Evolutionary conservation across 768 basidiomycete species (phyloP).

Genomic region (Naganishia antarctica): DNA sequence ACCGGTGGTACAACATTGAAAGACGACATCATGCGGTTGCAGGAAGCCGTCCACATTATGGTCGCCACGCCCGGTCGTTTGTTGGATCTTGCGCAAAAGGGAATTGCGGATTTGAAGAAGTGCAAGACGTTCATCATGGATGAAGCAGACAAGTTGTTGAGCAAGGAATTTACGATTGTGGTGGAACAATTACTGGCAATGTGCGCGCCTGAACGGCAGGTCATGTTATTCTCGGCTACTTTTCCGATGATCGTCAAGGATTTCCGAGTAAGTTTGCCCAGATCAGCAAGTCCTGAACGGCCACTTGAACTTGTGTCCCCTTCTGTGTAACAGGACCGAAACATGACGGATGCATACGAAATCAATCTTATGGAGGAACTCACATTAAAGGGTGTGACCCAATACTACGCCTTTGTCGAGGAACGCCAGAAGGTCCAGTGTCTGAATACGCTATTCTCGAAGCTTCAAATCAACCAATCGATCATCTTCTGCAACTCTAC

Average conservation of each 20-base stretch:
- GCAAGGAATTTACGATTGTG: constrained; percentile 94
- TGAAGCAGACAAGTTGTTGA: constrained; percentile 95
- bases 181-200: constrained; percentile 91
- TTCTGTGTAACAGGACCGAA: constrained; percentile 43
- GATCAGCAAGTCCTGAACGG: background rate
- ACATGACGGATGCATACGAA: constrained; percentile 92
- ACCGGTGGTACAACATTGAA: constrained; percentile 97
- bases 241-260: constrained; percentile 99
- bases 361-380: constrained; percentile 99
- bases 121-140: constrained; percentile 99
- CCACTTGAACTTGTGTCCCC: background rate
- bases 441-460: constrained; percentile 97
- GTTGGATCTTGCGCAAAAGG: constrained; percentile 87
- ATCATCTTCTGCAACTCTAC: constrained; percentile 99
- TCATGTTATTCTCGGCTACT: constrained; percentile 98
- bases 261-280: constrained; percentile 69
- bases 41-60: constrained; percentile 86
- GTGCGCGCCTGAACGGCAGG: constrained; percentile 79
- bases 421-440: constrained; percentile 99
- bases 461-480: constrained; percentile 99
- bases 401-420: constrained; percentile 99
- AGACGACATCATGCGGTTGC: constrained; percentile 90
- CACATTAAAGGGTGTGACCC: constrained; percentile 94
- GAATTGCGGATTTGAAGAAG: constrained; percentile 84
- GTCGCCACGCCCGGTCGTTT: constrained; percentile 97